Conservation (phyloP, 805 yeast genomes). For the Kluyveromyces starmeri region DNA sequence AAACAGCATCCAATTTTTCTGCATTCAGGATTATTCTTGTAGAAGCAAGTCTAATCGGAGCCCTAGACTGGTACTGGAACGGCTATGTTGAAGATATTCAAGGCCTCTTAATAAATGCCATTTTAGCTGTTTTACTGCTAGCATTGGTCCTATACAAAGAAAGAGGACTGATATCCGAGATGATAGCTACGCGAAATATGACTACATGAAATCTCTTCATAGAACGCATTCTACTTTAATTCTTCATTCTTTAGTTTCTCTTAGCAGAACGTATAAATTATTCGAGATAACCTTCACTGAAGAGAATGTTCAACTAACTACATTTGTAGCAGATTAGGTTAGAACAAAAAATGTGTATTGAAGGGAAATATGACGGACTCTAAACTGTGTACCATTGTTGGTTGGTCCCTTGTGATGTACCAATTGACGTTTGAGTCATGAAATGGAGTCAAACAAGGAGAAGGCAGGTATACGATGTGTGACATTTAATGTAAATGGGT, state of each 20-base stretch:
- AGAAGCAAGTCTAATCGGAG: constrained; percentile 22
- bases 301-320: no score
- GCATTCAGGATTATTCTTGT: constrained; percentile 23
- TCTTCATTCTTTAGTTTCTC: no score
- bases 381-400: no score
- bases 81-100: constrained; percentile 32
- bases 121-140: constrained; percentile 33
- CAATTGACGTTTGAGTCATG: no score
- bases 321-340: no score
- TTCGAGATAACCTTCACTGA: no score
- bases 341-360: no score
- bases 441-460: constrained; percentile 5
- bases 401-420: no score
- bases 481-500: constrained; percentile 80
- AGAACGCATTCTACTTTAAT: no score
- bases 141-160: constrained; percentile 32
- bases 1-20: constrained; percentile 17
- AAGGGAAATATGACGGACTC: no score
- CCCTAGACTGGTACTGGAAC: constrained; percentile 22
- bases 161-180: constrained; percentile 18
- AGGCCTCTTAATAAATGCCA: constrained; percentile 36
- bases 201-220: no score
- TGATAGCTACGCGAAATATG: neutral
- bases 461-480: constrained; percentile 35
- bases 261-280: no score